Evolutionary conservation across 441 rosid species (phyloP).

Genomic region (Populus hybrid): DNA sequence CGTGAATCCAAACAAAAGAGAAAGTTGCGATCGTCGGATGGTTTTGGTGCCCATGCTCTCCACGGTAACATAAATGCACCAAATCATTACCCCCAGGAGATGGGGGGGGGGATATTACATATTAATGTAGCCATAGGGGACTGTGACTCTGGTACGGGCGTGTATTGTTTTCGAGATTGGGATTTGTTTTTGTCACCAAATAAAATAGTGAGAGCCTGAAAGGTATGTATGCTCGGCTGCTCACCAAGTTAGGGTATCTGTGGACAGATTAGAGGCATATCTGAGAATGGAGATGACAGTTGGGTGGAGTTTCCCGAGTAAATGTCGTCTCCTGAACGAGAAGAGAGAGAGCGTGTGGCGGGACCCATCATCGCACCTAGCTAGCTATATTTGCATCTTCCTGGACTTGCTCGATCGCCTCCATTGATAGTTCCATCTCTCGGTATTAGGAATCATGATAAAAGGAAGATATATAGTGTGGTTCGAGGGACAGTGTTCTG

Average conservation of each 20-base stretch:
- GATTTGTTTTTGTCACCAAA: constrained; percentile 29
- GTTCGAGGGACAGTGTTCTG: neutral
- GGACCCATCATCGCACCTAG: constrained; percentile 23
- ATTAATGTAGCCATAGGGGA: neutral
- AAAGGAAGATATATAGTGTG: neutral
- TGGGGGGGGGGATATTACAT: neutral
- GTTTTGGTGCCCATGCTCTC: constrained; percentile 26
- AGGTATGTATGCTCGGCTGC: neutral
- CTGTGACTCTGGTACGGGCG: constrained; percentile 35
- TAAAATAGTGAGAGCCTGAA: neutral
- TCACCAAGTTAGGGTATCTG: neutral
- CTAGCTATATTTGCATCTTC: neutral
- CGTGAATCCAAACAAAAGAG: neutral
- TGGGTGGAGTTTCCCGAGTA: constrained; percentile 28
- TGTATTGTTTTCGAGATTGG: constrained; percentile 44
- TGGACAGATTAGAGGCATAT: constrained; percentile 28
- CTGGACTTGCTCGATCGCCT: neutral
- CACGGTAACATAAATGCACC: constrained; percentile 42
- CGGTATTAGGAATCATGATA: neutral
- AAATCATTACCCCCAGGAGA: constrained; percentile 31
- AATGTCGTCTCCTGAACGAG: constrained; percentile 1
- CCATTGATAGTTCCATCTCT: neutral
- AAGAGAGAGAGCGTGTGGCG: constrained; percentile 41
- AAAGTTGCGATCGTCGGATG: constrained; percentile 26
- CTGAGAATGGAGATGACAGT: constrained; percentile 8